phyloP scores from a whole-genome alignment of 2,329 filamentous ascomycete species.

The Colletotrichum sp. region DNA sequence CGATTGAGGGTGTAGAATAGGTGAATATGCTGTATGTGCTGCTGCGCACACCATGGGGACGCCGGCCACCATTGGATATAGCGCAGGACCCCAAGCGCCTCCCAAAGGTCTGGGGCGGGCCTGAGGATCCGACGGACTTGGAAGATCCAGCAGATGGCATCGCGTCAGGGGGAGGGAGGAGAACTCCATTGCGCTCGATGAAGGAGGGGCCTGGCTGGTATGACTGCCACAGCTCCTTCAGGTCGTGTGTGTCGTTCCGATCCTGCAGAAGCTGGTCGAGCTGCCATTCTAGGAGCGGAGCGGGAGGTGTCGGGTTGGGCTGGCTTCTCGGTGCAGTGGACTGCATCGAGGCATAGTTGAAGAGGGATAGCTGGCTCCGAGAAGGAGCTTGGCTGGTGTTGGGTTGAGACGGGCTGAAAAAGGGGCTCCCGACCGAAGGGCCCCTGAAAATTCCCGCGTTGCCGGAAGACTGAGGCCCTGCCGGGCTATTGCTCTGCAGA shows the following conservation, averaged over 20 bases:
- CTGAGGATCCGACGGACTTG: not conserved
- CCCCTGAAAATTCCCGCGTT: fast-evolving
- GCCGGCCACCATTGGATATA: not conserved
- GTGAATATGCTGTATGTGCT: not conserved
- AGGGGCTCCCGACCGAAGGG: not conserved
- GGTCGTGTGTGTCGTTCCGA: not conserved
- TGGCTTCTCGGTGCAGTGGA: not conserved
- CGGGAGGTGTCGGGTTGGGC: not conserved
- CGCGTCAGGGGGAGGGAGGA: not conserved
- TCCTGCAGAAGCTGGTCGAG: not conserved
- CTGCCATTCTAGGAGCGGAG: not conserved
- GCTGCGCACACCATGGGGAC: not conserved
- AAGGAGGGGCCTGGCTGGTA: not conserved
- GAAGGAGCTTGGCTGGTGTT: not conserved
- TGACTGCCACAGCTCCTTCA: not conserved
- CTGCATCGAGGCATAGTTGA: not conserved
- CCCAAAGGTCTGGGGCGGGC: not conserved
- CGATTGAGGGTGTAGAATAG: not conserved
- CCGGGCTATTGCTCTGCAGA: not conserved
- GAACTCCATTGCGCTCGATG: not conserved
- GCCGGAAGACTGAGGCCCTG: not conserved
- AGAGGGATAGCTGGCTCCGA: not conserved
- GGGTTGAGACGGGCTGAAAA: not conserved
- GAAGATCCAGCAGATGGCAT: not conserved
- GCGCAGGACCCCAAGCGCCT: not conserved